Percentiles rank a stretch among this genome's conserved stretches.
Evolutionary conservation across 331 rosid species (phyloP).

Genomic region (Prunus yedoensis): DNA sequence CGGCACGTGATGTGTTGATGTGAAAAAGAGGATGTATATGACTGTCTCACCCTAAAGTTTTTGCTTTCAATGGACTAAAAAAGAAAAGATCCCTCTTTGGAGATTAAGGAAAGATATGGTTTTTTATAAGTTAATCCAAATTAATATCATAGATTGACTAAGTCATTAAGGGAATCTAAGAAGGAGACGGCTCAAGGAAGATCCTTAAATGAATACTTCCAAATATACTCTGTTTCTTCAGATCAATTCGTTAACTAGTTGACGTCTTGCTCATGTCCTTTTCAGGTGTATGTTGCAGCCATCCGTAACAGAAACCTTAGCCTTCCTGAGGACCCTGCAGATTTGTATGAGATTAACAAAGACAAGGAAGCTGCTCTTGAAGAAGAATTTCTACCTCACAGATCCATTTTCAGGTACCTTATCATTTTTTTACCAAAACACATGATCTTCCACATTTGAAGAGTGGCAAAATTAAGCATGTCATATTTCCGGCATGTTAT

Average conservation of each 20-base stretch:
- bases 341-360: slow-evolving; percentile 60
- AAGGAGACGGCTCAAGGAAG: neutral
- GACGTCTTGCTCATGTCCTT: neutral
- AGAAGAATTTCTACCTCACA: slow-evolving; percentile 69
- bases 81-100: neutral
- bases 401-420: slow-evolving; percentile 53
- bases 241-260: neutral
- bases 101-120: neutral
- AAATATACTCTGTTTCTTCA: neutral
- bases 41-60: too few relatives aligned
- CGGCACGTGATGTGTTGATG: too few relatives aligned
- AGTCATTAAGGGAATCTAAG: neutral
- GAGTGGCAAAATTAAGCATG: neutral
- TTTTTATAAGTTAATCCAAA: neutral
- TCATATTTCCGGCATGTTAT: neutral
- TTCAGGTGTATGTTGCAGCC: slow-evolving; percentile 82
- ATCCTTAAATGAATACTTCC: neutral
- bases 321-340: slow-evolving; percentile 63
- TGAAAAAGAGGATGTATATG: too few relatives aligned
- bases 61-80: too few relatives aligned
- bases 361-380: slow-evolving; percentile 66
- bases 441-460: neutral
- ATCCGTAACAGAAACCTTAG: slow-evolving; percentile 63
- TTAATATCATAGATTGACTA: neutral
- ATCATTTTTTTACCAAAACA: neutral